Evolutionary conservation across 2,329 filamentous ascomycete species (phyloP), one percentile per base, ranked within the genome.

Genomic region (Aureobasidium mangrovei): DNA sequence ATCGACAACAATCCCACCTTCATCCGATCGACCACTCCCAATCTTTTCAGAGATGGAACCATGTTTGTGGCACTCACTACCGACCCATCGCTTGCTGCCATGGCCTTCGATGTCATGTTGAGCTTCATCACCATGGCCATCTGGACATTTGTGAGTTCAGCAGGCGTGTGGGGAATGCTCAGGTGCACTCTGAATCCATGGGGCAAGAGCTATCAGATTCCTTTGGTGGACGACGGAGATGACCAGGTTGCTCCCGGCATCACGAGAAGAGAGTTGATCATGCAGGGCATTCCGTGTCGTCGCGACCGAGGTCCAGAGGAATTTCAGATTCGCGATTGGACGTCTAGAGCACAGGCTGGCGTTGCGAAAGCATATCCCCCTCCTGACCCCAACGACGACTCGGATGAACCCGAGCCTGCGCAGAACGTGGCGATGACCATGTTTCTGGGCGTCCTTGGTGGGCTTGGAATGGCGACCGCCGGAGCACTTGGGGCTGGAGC

Each of bases 51-150:
- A 5, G 10, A 18, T 1, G 7, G 27, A n/a, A 32, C 6, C 66
- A 79, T 9, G 69, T 77, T 29, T 75, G 72, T 18, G 39, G 74
- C 77, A 1, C 71, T 78, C 52, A 71, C 70, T 55, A 77, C 77
- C 51, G 79, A 84, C 60, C 82, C 82, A 1, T 75, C 75, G 7
- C 74, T 84, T 12, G 74, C 75, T 24, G 75, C 73, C 18, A 77
- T 77, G 0, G 77, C 75, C 5, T 76, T 74, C 64, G 82, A 84
- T 64, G 79, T 81, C 1, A 63, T 84, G 12, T 69, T 82, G 29
- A 78, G 75, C 27, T 70, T 71, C 2, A 57, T 80, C n/a, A 77
- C 74, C 56, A 64, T 82, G n/a, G 74, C 78, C 1, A 56, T 77
- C 2, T 84, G 80, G 80, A 74, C 77, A n/a, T 78, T 78, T 42